These are phyloP conservation scores for Sphaerostilbella broomeana DNA, from an alignment of 2,329 filamentous ascomycete species.

Conservation along the genomic window DNA sequence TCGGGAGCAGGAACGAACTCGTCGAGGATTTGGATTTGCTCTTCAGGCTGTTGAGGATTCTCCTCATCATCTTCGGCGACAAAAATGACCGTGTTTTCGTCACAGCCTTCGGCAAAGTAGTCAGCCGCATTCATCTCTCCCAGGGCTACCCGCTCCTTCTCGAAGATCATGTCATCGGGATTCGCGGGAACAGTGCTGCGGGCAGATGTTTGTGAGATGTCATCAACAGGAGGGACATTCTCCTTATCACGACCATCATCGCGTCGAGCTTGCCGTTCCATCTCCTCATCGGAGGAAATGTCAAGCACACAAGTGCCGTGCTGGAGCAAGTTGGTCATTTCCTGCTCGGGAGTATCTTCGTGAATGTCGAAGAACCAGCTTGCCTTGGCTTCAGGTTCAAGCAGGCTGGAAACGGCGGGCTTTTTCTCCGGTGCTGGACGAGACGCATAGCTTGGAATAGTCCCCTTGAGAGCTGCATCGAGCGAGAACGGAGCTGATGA, in stretches of 20 bases:
- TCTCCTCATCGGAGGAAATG: slow-evolving; percentile 82
- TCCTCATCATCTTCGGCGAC: slow-evolving; percentile 55
- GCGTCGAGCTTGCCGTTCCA: slow-evolving; percentile 46
- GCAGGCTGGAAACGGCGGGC: slow-evolving; percentile 22
- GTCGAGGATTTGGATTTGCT: slow-evolving; percentile 9
- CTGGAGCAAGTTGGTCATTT: slow-evolving; percentile 87
- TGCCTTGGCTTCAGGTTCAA: slow-evolving; percentile 48
- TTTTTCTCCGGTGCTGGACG: slow-evolving; percentile 29
- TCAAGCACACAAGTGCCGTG: slow-evolving; percentile 83
- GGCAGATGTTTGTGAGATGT: slow-evolving; percentile 52
- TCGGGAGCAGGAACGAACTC: slow-evolving; percentile 18
- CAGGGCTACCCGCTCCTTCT: slow-evolving; percentile 58
- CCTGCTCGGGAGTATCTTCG: slow-evolving; percentile 83
- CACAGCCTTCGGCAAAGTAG: slow-evolving; percentile 60
- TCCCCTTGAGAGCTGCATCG: slow-evolving; percentile 74
- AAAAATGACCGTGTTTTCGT: slow-evolving; percentile 55
- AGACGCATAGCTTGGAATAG: slow-evolving; percentile 55
- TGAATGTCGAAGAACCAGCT: slow-evolving; percentile 92
- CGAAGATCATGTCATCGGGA: slow-evolving; percentile 51
- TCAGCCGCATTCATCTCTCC: slow-evolving; percentile 61
- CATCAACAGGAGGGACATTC: slow-evolving; percentile 73
- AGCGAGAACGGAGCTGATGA: slow-evolving; percentile 67
- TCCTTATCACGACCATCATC: slow-evolving; percentile 74
- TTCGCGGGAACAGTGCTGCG: slow-evolving; percentile 24
- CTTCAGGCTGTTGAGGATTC: slow-evolving; percentile 17